Evolutionary conservation across 1,284 basidiomycete species (phyloP).

Genomic region (Ustilago sp.): DNA sequence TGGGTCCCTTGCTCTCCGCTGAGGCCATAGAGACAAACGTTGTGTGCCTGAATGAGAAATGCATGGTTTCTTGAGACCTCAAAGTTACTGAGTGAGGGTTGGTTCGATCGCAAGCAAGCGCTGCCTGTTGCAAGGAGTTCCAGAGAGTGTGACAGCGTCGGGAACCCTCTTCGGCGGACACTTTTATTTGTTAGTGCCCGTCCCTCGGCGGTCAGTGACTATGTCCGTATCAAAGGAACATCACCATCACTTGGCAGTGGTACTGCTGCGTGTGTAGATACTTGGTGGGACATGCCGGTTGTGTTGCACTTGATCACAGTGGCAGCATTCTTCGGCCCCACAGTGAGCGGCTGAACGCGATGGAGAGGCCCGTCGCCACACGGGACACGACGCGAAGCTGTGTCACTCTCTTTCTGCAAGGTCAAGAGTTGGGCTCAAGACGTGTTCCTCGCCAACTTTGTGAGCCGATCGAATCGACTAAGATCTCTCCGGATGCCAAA

Average conservation of each 20-base stretch:
- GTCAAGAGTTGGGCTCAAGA: background rate
- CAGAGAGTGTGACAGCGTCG: background rate
- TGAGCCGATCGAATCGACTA: slow-evolving; percentile 1
- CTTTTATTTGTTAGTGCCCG: background rate
- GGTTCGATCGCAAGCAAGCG: background rate
- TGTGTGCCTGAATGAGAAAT: background rate
- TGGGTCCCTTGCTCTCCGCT: background rate
- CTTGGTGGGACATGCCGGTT: background rate
- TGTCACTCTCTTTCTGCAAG: background rate
- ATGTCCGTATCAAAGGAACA: background rate
- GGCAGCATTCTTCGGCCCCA: background rate
- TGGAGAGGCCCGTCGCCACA: background rate
- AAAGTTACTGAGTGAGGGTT: background rate
- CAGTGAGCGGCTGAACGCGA: background rate
- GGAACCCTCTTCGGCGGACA: background rate
- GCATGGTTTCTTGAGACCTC: background rate
- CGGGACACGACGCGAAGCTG: background rate
- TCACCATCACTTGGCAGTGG: background rate
- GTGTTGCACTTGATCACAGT: background rate
- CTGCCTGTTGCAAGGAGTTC: background rate
- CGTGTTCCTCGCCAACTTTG: background rate
- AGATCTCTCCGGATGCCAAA: background rate
- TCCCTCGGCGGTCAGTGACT: background rate
- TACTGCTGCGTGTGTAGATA: background rate
- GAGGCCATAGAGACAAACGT: background rate